These are phyloP conservation scores for Apiotrichum siamense DNA, from an alignment of 1,284 basidiomycete genomes.

Conservation along the genomic window DNA sequence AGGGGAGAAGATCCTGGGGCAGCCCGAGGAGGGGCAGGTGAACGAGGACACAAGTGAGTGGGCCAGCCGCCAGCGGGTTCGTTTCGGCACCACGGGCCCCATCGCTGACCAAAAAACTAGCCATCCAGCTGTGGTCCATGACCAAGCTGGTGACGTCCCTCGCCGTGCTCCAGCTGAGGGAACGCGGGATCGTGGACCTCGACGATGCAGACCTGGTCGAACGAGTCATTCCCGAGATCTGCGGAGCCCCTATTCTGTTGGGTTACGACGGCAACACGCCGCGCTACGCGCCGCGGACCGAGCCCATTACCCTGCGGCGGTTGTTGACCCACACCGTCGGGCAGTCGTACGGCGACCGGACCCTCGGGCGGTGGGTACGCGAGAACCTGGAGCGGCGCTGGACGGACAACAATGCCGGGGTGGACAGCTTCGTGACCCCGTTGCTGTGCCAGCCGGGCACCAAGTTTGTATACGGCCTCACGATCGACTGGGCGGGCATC, in stretches of 20 bases:
- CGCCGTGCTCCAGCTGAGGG: constrained; percentile 29
- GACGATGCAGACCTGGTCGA: constrained; percentile 22
- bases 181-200: constrained; percentile 26
- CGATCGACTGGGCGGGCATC: constrained; percentile 41
- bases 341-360: not conserved
- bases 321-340: constrained; percentile 28
- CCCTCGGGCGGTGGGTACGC: not conserved
- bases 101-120: too few relatives aligned
- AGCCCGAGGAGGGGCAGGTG: constrained; percentile 24
- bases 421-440: constrained; percentile 13
- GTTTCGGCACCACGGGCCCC: too few relatives aligned
- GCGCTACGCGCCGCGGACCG: constrained; percentile 20
- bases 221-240: constrained; percentile 28
- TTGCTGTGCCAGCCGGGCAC: constrained; percentile 34
- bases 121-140: constrained; percentile 32
- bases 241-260: constrained; percentile 22
- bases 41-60: constrained; percentile 32
- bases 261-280: constrained; percentile 26
- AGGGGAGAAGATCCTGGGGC: constrained; percentile 26
- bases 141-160: constrained; percentile 35
- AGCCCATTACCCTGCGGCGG: constrained; percentile 30
- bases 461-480: constrained; percentile 25
- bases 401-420: constrained; percentile 18
- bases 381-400: constrained; percentile 13
- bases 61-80: not conserved